Evolutionary conservation across 352 stramenopile species (phyloP).

Genomic region (Albugo laibachii): DNA sequence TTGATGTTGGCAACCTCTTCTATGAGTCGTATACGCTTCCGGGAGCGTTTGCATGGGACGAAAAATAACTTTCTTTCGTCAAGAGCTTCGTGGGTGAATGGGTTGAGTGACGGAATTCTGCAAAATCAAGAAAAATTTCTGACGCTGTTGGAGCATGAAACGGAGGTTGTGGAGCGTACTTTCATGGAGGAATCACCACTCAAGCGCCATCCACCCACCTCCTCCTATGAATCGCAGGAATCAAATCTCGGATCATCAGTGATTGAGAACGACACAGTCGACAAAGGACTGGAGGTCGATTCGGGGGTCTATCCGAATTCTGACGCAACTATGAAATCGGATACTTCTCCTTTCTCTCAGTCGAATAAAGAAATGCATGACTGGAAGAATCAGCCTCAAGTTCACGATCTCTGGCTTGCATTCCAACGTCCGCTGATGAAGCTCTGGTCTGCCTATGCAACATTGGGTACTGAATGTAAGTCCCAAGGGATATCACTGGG

Average conservation of each 20-base stretch:
- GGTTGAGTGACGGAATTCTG: constrained; percentile 57
- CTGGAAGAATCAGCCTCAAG: constrained; percentile 28
- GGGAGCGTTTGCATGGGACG: not conserved
- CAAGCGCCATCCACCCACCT: no score
- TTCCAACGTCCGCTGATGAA: constrained; percentile 30
- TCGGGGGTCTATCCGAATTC: no score
- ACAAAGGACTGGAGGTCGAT: no score
- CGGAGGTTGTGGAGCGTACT: constrained; percentile 44
- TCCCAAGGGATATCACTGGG: no score
- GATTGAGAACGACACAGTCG: no score
- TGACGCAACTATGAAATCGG: no score
- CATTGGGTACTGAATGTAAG: not conserved
- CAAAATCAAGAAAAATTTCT: constrained; percentile 68
- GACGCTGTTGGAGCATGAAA: constrained; percentile 57
- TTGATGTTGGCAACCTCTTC: constrained; percentile 2
- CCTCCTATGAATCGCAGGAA: no score
- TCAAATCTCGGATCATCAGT: no score
- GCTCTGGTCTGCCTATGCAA: constrained; percentile 29
- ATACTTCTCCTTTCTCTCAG: not conserved
- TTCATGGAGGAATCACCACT: constrained; percentile 38
- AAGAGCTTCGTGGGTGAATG: constrained; percentile 23
- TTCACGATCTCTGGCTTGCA: constrained; percentile 37
- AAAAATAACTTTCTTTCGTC: constrained; percentile 8
- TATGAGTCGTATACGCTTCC: no score
- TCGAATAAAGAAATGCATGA: constrained; percentile 15